Evolutionary conservation across 2,329 filamentous ascomycete genomes (phyloP).

Genomic region (Aureobasidium sp.): DNA sequence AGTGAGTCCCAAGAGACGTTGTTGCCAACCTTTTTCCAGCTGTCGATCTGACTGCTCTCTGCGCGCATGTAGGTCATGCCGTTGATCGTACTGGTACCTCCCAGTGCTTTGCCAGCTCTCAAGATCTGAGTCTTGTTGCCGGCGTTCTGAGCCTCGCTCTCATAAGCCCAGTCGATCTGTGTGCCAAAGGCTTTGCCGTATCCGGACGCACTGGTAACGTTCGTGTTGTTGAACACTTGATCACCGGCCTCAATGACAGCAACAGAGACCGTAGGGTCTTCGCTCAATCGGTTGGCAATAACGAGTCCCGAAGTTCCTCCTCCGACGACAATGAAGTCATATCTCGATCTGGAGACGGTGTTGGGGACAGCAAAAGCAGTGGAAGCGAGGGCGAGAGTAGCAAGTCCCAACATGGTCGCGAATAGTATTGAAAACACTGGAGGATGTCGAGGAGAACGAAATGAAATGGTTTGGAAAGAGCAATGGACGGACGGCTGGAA

Average conservation of each 20-base stretch:
- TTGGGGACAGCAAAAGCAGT: not conserved
- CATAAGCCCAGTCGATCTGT: slow-evolving; percentile 11
- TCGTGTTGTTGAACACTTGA: not conserved
- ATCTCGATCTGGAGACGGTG: not conserved
- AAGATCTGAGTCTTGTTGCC: slow-evolving; percentile 13
- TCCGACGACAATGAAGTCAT: slow-evolving; percentile 36
- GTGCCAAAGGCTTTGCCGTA: slow-evolving; percentile 14
- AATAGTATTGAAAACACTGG: not conserved
- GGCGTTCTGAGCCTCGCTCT: slow-evolving; percentile 15
- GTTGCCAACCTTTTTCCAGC: slow-evolving; percentile 13
- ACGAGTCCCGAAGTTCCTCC: slow-evolving; percentile 34
- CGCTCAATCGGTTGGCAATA: slow-evolving; percentile 29
- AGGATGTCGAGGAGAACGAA: not conserved
- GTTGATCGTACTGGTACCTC: slow-evolving; percentile 8
- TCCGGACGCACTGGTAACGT: not conserved
- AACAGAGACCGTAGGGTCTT: slow-evolving; percentile 3
- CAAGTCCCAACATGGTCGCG: not conserved
- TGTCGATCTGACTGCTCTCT: slow-evolving; percentile 5
- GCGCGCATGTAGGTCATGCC: slow-evolving; percentile 12
- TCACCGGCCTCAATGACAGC: slow-evolving; percentile 7
- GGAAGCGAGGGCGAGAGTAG: not conserved
- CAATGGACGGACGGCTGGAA: not conserved
- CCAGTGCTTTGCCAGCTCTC: slow-evolving; percentile 8
- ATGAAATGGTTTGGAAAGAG: not conserved
- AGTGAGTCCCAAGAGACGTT: not conserved